These are phyloP conservation scores for Litsea cubeba DNA, from an alignment of 164 flowering plant species.

Conservation along the genomic window DNA sequence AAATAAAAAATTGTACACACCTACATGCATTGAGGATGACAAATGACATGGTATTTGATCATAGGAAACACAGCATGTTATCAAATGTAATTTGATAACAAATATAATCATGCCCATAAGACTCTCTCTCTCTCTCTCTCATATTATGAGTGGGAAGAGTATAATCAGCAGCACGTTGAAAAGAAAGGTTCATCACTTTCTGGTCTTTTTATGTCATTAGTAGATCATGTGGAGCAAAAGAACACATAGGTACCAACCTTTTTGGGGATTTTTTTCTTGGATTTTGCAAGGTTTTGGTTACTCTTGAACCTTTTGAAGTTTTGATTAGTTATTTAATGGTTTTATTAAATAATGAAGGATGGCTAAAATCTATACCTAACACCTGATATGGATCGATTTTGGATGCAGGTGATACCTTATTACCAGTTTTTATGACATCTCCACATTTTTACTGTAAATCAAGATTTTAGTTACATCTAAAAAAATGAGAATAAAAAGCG, in stretches of 20 bases:
- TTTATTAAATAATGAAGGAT: too few species aligned
- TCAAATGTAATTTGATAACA: not conserved
- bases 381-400: too few species aligned
- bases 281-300: not conserved
- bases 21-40: not conserved
- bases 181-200: not conserved
- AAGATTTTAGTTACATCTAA: too few species aligned
- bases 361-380: too few species aligned
- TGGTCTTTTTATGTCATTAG: not conserved
- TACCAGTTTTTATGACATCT: too few species aligned
- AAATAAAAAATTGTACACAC: not conserved
- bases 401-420: too few species aligned
- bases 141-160: not conserved
- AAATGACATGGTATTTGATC: not conserved
- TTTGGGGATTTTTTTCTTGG: not conserved
- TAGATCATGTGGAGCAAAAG: not conserved
- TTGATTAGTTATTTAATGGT: too few species aligned
- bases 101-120: not conserved
- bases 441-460: too few species aligned
- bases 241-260: not conserved
- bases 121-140: not conserved
- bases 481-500: too few species aligned
- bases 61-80: not conserved
- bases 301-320: too few species aligned
- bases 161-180: not conserved